Conservation (phyloP, 352 stramenopile species). For the Phytophthora fragariae region DNA sequence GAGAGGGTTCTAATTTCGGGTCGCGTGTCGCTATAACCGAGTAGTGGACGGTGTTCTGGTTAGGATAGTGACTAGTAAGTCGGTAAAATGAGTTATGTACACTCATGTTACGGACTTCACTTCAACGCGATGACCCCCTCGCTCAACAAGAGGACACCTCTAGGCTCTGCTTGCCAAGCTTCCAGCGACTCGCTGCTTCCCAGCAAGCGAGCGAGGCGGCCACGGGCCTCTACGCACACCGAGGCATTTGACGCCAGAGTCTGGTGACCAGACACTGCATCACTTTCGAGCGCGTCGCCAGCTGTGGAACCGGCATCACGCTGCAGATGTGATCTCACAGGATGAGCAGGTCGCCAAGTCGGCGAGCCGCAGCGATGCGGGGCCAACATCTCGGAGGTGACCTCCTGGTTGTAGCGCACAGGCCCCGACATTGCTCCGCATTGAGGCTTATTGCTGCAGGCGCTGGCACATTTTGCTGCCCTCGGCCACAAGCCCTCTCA, state of each 20-base stretch:
- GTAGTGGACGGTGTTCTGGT: not conserved
- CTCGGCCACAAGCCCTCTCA: no score
- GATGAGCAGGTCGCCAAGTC: not conserved
- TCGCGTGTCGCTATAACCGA: not conserved
- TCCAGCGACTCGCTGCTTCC: no score
- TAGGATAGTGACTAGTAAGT: not conserved
- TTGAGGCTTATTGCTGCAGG: no score
- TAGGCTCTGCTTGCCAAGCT: no score
- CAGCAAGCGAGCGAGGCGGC: not conserved
- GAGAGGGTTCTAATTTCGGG: constrained; percentile 7
- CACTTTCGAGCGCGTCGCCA: constrained; percentile 7
- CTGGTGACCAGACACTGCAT: not conserved
- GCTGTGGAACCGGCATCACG: constrained; percentile 17
- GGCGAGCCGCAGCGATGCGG: no score
- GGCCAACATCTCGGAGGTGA: no score
- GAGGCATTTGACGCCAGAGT: constrained; percentile 10
- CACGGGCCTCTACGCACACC: constrained; percentile 3
- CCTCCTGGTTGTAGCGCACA: no score
- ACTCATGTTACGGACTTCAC: no score
- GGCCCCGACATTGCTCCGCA: no score
- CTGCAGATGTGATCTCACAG: not conserved
- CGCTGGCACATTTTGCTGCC: not conserved
- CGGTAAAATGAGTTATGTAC: not conserved
- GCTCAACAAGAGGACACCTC: no score
- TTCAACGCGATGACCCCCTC: no score